These are phyloP conservation scores for Amanita subjunquillea DNA, from an alignment of 768 basidiomycete genomes.

Conservation along the genomic window DNA sequence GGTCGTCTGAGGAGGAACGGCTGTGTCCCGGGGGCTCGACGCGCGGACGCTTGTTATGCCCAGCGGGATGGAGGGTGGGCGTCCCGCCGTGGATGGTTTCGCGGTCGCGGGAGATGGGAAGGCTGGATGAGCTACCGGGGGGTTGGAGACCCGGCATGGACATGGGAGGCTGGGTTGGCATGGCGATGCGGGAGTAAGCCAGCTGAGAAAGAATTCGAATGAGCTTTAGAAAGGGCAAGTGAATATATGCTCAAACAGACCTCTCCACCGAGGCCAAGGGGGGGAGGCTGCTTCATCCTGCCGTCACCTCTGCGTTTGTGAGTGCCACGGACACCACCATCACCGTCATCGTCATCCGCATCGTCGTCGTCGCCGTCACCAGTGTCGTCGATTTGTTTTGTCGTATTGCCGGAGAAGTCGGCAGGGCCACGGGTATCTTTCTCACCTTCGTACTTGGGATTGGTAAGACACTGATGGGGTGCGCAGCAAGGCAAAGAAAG, in stretches of 20 bases:
- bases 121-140: slow-evolving; percentile 12
- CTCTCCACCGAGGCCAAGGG: background rate
- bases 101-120: slow-evolving; percentile 22
- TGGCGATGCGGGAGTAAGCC: slow-evolving; percentile 15
- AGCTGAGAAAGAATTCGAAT: slow-evolving; percentile 4
- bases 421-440: slow-evolving; percentile 33
- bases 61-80: slow-evolving; percentile 4
- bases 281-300: slow-evolving; percentile 17
- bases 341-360: slow-evolving; percentile 29
- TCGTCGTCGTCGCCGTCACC: slow-evolving; percentile 33
- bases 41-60: slow-evolving; percentile 16
- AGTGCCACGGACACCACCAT: slow-evolving; percentile 8
- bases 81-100: slow-evolving; percentile 8
- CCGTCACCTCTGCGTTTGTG: slow-evolving; percentile 23
- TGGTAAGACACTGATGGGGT: slow-evolving; percentile 9
- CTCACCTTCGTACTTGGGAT: slow-evolving; percentile 36
- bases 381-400: slow-evolving; percentile 20
- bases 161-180: slow-evolving; percentile 20
- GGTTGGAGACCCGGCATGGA: slow-evolving; percentile 16
- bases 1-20: slow-evolving; percentile 19
- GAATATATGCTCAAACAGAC: background rate
- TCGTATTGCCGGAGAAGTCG: slow-evolving; percentile 32
- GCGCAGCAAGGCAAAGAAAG: background rate
- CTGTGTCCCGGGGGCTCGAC: slow-evolving; percentile 12
- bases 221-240: slow-evolving; percentile 10